Evolutionary conservation across 345 rosid genomes (phyloP).

Genomic region (Populus deltoides): DNA sequence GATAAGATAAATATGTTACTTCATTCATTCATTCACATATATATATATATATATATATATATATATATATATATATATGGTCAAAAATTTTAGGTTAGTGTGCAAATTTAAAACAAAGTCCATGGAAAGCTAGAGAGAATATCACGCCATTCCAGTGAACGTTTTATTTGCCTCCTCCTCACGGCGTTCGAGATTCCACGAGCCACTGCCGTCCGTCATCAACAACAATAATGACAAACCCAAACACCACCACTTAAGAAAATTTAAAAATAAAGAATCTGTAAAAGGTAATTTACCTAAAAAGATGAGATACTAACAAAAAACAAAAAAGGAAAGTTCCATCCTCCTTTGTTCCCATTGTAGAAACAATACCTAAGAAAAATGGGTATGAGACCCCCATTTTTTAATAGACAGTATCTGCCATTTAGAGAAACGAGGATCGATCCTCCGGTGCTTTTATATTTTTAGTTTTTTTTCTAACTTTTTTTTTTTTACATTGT

Average conservation of each 20-base stretch:
- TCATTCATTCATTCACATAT: too few species aligned
- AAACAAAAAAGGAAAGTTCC: slow-evolving; percentile 10
- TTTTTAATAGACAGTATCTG: neutral
- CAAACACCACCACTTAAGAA: neutral
- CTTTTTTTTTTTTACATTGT: neutral
- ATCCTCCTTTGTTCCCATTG: slow-evolving; percentile 30
- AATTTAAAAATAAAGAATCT: neutral
- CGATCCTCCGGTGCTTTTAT: neutral
- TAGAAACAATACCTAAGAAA: slow-evolving; percentile 18
- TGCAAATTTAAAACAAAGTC: too few species aligned
- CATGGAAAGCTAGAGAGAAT: slow-evolving; percentile 27
- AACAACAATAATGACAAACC: neutral
- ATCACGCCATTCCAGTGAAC: slow-evolving; percentile 47
- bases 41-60: too few species aligned
- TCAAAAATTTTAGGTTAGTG: too few species aligned
- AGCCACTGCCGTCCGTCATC: slow-evolving; percentile 46
- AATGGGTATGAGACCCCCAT: neutral
- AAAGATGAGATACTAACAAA: slow-evolving; percentile 20
- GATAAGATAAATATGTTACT: too few species aligned
- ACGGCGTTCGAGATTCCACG: slow-evolving; percentile 69
- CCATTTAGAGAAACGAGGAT: neutral
- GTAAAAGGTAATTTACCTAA: slow-evolving; percentile 14
- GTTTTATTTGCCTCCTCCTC: slow-evolving; percentile 14
- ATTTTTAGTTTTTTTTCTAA: neutral
- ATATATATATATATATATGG: too few species aligned